Evolutionary conservation across 73 alveolate genomes (phyloP).

Genomic region (Paramecium octaurelia): DNA sequence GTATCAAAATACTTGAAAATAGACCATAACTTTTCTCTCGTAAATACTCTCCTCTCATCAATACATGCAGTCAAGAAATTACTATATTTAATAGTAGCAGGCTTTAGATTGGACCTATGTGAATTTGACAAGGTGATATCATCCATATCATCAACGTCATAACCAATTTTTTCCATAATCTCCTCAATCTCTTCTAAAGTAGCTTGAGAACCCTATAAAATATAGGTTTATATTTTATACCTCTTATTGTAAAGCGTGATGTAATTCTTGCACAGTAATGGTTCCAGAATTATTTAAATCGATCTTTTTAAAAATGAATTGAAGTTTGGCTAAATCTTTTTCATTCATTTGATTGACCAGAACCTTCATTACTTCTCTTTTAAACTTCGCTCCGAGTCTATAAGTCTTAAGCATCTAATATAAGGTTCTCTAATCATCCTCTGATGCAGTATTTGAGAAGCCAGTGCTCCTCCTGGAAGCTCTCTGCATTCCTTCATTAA

Average conservation of each 20-base stretch:
- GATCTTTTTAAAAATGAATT: background rate
- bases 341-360: constrained; percentile 37
- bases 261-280: constrained; percentile 11
- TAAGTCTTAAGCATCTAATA: background rate
- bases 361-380: constrained; percentile 26
- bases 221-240: background rate
- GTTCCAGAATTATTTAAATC: constrained; percentile 27
- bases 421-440: constrained; percentile 22
- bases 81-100: background rate
- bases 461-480: background rate
- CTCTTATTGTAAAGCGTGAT: background rate
- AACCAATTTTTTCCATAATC: background rate
- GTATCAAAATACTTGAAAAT: constrained; percentile 67
- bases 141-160: background rate
- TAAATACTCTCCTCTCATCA: constrained; percentile 2
- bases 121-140: background rate
- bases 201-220: background rate
- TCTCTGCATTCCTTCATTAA: background rate
- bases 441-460: background rate
- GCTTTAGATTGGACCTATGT: background rate
- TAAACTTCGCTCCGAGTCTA: constrained; percentile 29
- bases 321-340: background rate
- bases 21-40: constrained; percentile 52
- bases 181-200: constrained; percentile 10
- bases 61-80: background rate